Percentiles rank a stretch among this genome's conserved stretches.
These are phyloP conservation scores for Malassezia equina DNA, from an alignment of 1,284 basidiomycete species.

Conservation along the genomic window DNA sequence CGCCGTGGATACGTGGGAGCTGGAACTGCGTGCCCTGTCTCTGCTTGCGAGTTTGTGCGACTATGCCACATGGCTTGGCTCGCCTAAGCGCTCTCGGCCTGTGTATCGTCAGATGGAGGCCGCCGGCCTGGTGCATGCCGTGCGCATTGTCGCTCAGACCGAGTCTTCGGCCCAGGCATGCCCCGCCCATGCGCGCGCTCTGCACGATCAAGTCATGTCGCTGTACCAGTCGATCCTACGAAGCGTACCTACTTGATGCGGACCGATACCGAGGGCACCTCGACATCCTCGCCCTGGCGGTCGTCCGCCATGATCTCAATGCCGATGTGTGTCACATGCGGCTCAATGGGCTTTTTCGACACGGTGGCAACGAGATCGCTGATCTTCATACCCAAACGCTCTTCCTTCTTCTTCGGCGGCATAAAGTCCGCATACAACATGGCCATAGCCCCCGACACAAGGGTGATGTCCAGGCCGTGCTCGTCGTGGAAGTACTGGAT, in stretches of 20 bases:
- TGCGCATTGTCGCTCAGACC: not conserved
- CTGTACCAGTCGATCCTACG: not conserved
- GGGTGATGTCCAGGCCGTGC: constrained; percentile 78
- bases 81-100: not conserved
- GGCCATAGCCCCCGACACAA: constrained; percentile 93
- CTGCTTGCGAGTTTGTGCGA: not conserved
- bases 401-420: constrained; percentile 40
- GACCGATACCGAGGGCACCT: constrained; percentile 47
- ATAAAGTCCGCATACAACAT: constrained; percentile 75
- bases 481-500: constrained; percentile 71
- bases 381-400: constrained; percentile 54
- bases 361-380: constrained; percentile 83
- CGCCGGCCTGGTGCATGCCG: not conserved
- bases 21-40: constrained; percentile 7
- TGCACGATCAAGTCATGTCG: not conserved
- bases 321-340: constrained; percentile 61
- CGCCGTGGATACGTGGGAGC: not conserved
- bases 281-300: constrained; percentile 64
- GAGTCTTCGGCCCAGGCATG: not conserved
- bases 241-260: constrained; percentile 4
- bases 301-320: constrained; percentile 92
- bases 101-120: not conserved
- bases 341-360: constrained; percentile 51
- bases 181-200: not conserved
- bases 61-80: constrained; percentile 2